Evolutionary conservation across 139 green algal genomes (phyloP).

Genomic region (Chlamydomonas sp.): DNA sequence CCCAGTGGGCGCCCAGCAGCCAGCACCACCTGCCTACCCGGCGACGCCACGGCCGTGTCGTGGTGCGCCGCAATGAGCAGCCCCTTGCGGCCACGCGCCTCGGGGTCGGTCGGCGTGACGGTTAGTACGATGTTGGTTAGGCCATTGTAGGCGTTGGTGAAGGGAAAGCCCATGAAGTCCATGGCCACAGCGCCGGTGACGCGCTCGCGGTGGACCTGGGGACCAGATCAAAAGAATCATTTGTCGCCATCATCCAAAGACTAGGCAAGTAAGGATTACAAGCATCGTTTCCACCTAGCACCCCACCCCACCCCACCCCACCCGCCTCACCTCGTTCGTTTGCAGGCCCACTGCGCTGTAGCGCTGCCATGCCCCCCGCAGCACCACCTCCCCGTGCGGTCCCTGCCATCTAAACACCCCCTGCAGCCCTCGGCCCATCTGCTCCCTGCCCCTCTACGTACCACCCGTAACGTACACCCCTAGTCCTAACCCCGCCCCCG

Average conservation of each 20-base stretch:
- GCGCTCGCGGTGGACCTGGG: slow-evolving; percentile 36
- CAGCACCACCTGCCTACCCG: background rate
- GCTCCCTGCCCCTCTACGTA: no score
- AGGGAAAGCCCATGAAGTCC: slow-evolving; percentile 56
- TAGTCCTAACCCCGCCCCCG: no score
- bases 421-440: no score
- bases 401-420: no score
- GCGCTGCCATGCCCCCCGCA: no score
- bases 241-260: no score
- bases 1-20: slow-evolving; percentile 37
- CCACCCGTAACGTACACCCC: no score
- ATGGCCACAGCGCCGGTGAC: slow-evolving; percentile 55
- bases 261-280: background rate
- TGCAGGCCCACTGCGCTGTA: background rate
- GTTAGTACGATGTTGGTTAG: slow-evolving; percentile 67
- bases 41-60: slow-evolving; percentile 38
- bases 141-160: slow-evolving; percentile 75
- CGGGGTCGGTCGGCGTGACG: slow-evolving; percentile 32
- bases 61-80: slow-evolving; percentile 47
- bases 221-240: background rate
- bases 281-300: background rate
- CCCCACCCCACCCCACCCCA: background rate
- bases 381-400: no score
- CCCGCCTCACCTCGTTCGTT: background rate
- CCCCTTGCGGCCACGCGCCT: background rate